Base-by-base conservation (phyloP, 306 rosid species). In the Castanopsis chinensis region DNA sequence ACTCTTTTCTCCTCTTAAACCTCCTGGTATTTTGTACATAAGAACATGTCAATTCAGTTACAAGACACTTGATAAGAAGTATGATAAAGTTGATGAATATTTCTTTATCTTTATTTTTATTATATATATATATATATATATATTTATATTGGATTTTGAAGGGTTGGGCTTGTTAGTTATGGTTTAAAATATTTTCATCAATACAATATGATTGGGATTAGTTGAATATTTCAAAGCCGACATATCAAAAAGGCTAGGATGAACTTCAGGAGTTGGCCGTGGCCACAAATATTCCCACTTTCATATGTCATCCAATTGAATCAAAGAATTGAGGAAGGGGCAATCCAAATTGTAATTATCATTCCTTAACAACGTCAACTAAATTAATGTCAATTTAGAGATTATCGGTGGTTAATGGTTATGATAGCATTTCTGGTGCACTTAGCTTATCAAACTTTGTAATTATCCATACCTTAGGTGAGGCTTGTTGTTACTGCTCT, bases 341-440 rank as follows among this genome's bases (percentile, higher is more conserved):
- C 15, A 68, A 76, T 72, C 59, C 12, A 78, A 76, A 9, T 72
- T 74, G 41, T 83, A 77, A 80, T 86, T 35, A 86, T 61, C 65
- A 84, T 53, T 51, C 43, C 81, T 72, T 88, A 90, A 88, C 92
- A 30, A 81, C 70, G 76, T 49, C 14, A 69, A 77, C n/a, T n/a
- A n/a, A n/a, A n/a, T 80, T 33, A 71, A 59, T 25, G 14, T 56
- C 33, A 41, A 80, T 61, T 65, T 52, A 33, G 73, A 60, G 69
- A 77, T 80, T 74, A 69, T 80, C 72, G 83, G 80, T 85, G 80
- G 91, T 67, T 61, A 77, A 41, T 70, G 53, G 72, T 37, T 37
- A 19, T 35, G 72, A 18, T 18, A 33, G 13, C 28, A 1, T 54
- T 54, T 64, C 79, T 78, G 83, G 82, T 88, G 30, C 78, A 78